These are phyloP conservation scores for Neonectria punicea DNA, from an alignment of 2,329 filamentous ascomycete genomes.

Conservation along the genomic window DNA sequence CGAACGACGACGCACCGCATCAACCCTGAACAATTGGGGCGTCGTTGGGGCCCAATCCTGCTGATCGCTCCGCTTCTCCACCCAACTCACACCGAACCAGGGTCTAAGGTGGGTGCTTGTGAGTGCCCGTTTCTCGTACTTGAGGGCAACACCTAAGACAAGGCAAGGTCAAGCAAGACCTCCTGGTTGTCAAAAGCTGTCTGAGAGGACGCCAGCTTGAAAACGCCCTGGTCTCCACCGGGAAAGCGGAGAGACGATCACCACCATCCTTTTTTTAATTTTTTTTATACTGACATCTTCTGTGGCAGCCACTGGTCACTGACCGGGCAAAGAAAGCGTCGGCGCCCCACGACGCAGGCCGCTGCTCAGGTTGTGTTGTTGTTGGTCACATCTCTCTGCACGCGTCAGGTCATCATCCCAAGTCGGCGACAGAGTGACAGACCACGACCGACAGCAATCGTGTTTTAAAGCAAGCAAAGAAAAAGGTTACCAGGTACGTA, in stretches of 20 bases:
- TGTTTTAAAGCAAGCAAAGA: neutral
- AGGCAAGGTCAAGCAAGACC: too few relatives aligned
- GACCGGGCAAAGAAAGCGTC: neutral
- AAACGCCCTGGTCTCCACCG: constrained; percentile 10
- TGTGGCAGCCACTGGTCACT: constrained; percentile 1
- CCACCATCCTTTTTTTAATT: constrained; percentile 31
- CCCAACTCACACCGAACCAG: constrained; percentile 19
- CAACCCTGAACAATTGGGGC: constrained; percentile 30
- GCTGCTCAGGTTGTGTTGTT: neutral
- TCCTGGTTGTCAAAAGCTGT: neutral
- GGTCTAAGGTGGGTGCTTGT: neutral
- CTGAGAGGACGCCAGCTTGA: neutral
- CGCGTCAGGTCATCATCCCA: constrained; percentile 18
- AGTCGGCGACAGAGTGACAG: neutral
- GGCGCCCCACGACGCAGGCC: neutral
- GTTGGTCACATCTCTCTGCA: constrained; percentile 11
- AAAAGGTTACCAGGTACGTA: neutral
- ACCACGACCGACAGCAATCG: neutral
- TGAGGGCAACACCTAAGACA: neutral
- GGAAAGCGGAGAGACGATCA: neutral
- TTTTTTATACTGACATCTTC: constrained; percentile 21
- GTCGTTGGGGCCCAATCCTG: constrained; percentile 29
- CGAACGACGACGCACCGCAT: constrained; percentile 14
- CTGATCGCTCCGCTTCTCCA: constrained; percentile 21
- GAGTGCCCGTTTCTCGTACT: constrained; percentile 9